Evolutionary conservation across 2,329 filamentous ascomycete species (phyloP), one percentile per base, ranked within the genome.

Genomic region (Beauveria rudraprayagi): DNA sequence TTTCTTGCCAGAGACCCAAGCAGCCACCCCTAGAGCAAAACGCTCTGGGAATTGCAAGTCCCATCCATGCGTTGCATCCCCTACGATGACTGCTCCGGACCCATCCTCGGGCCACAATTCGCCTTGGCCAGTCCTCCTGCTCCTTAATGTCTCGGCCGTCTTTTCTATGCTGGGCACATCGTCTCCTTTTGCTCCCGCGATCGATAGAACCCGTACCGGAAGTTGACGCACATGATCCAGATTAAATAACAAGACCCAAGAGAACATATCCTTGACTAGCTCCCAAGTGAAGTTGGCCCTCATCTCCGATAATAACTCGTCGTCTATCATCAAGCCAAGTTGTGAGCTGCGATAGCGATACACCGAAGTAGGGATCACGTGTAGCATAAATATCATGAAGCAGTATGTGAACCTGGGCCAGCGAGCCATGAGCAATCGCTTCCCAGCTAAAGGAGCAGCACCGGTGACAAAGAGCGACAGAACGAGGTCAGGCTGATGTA

Each of bases 41-140:
- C 77, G 53, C 47, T 70, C 63, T 1, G 76, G 76, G 37, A 72
- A 66, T 61, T 77, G 75, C 62, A 77, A 61, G 61, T 77, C 72
- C 76, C 76, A 77, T 43, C 70, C 69, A 65, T 77, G 75, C 30
- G 73, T 67, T 17, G 75, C 76, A 22, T 70, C 68, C 30, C 60
- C 67, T 7, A 77, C 68, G 10, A 76, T 5, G 11, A 28, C 22
- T 28, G 19, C 46, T 48, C 46, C 46, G 7, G 46, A 48, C 6
- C 46, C 46, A 26, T 48, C 46, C 46, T 48, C 19, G 11, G 46
- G 46, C 46, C 46, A 48, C 11, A 17, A 1, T 24, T 28, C 46
- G 22, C 26, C 11, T 14, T 26, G 22, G 19, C 1, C 24, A 1
- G 46, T 48, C 22, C 8, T 28, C 14, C 46, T 48, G 5, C 10